phyloP scores from a whole-genome alignment of 2,329 filamentous ascomycete genomes.

The Fusarium verrucosum region DNA sequence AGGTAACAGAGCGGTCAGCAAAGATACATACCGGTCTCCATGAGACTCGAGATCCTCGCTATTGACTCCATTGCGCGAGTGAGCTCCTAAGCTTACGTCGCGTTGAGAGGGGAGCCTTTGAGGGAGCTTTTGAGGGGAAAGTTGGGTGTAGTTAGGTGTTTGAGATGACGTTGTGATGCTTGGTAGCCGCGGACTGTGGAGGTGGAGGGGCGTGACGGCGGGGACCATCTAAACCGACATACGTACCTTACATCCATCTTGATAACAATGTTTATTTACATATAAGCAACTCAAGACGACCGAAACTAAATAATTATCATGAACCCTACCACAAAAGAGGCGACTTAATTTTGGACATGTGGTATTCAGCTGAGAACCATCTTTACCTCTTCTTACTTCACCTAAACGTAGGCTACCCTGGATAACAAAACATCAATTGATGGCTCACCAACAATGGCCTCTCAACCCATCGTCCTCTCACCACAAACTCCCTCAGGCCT shows the following conservation, averaged over 20 bases:
- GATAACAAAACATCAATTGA: slow-evolving; percentile 6
- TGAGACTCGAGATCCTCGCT: slow-evolving; percentile 88
- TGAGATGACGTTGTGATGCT: slow-evolving; percentile 42
- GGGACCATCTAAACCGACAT: neutral
- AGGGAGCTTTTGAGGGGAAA: slow-evolving; percentile 7
- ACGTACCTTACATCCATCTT: neutral
- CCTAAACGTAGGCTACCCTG: slow-evolving; percentile 21
- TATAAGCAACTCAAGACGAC: neutral
- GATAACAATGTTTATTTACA: neutral
- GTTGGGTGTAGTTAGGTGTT: slow-evolving; percentile 27
- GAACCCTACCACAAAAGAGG: neutral
- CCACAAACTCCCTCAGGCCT: slow-evolving; percentile 68
- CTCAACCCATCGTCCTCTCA: slow-evolving; percentile 57
- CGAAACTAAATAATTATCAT: neutral
- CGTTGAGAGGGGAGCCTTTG: slow-evolving; percentile 18
- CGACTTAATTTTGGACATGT: fast-evolving
- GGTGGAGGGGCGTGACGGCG: slow-evolving; percentile 38
- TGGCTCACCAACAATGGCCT: slow-evolving; percentile 20
- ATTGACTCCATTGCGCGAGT: slow-evolving; percentile 85
- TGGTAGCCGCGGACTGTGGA: slow-evolving; percentile 12
- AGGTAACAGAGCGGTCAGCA: slow-evolving; percentile 10
- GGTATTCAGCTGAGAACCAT: neutral
- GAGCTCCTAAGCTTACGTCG: slow-evolving; percentile 24
- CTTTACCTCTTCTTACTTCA: neutral
- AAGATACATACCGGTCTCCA: slow-evolving; percentile 82